phyloP scores from a whole-genome alignment of 768 basidiomycete species.

The Leccinum imitatum region DNA sequence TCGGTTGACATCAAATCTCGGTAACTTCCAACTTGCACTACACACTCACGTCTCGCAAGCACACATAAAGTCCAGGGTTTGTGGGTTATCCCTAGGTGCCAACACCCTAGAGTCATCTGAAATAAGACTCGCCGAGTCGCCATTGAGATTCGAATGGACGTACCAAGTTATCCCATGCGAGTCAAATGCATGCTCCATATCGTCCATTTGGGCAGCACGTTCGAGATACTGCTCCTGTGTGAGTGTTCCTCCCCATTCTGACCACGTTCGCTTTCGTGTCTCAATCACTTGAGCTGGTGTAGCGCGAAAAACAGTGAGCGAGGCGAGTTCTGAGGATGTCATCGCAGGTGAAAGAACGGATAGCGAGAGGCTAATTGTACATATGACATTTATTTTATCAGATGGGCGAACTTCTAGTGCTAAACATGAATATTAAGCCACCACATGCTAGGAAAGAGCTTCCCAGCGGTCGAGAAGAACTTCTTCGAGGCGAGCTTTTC shows the following conservation, averaged over 20 bases:
- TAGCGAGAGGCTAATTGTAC: not conserved
- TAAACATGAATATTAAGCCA: too few relatives aligned
- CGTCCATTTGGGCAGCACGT: constrained; percentile 40
- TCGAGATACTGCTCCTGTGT: constrained; percentile 35
- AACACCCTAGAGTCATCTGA: constrained; percentile 48
- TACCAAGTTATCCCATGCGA: constrained; percentile 55
- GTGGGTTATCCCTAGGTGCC: constrained; percentile 49
- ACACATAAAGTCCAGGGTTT: constrained; percentile 53
- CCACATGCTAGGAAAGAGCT: too few relatives aligned
- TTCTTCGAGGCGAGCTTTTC: constrained; percentile 65
- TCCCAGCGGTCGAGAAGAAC: constrained; percentile 35
- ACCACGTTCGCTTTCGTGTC: constrained; percentile 39
- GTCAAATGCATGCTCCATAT: constrained; percentile 42
- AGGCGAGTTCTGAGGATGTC: constrained; percentile 16
- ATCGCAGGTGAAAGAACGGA: constrained; percentile 2
- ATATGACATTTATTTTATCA: not conserved
- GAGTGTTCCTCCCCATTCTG: constrained; percentile 45
- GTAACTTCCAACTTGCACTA: not conserved
- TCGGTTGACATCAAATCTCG: not conserved
- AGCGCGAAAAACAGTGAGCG: constrained; percentile 46
- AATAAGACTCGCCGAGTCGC: not conserved
- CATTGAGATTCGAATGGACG: not conserved
- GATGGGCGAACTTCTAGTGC: not conserved
- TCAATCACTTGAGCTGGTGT: constrained; percentile 45
- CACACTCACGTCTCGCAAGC: constrained; percentile 60